Conservation (phyloP, 345 rosid genomes). For the Brassica carinata region DNA sequence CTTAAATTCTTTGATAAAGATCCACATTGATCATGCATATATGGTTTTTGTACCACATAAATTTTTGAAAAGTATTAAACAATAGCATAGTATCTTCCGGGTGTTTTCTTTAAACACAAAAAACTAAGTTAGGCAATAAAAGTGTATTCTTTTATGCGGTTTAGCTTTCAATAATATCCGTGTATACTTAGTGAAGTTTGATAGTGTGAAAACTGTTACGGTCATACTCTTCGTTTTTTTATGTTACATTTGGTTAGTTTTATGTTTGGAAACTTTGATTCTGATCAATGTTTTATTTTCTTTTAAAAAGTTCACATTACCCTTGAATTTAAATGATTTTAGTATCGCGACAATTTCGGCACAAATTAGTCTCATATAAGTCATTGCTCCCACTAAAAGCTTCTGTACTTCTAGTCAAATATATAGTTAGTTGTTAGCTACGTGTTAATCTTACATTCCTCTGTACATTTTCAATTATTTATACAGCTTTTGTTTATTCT, state of each 20-base stretch:
- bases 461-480: not conserved
- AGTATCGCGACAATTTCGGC: slow-evolving; percentile 15
- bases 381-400: not conserved
- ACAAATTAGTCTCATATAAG: not conserved
- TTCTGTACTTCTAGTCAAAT: slow-evolving; percentile 4
- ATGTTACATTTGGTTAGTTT: not conserved
- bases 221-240: not conserved
- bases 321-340: not conserved
- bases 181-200: not conserved
- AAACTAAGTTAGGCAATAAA: not conserved
- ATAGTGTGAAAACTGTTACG: not conserved
- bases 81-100: not conserved
- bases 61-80: not conserved
- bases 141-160: not conserved
- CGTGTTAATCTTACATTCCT: slow-evolving; percentile 26
- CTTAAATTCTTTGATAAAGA: not conserved
- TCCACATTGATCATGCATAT: not conserved
- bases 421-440: slow-evolving; percentile 11
- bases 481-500: not conserved
- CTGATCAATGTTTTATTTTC: not conserved
- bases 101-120: not conserved
- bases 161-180: not conserved
- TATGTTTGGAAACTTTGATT: not conserved
- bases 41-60: not conserved
- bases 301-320: not conserved